Percentiles rank a stretch among this genome's conserved stretches.
These are phyloP conservation scores for Luffa aegyptiaca DNA, from an alignment of 306 rosid species.

Conservation along the genomic window DNA sequence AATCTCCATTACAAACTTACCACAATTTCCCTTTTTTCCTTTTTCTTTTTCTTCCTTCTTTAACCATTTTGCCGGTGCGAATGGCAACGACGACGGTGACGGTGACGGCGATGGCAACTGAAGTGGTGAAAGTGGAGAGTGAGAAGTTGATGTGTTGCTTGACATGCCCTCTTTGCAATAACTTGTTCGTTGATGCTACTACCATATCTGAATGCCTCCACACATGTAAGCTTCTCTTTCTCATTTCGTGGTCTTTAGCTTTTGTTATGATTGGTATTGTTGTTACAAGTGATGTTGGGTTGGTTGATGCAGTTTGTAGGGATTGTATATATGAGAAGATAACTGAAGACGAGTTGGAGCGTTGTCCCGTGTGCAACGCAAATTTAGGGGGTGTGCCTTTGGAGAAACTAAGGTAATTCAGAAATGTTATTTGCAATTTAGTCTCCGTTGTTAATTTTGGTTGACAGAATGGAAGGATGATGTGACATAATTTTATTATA, in stretches of 20 bases:
- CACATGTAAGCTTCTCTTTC: constrained; percentile 37
- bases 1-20: neutral
- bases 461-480: neutral
- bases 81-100: constrained; percentile 14
- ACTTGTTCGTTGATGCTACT: constrained; percentile 62
- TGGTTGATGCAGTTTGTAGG: constrained; percentile 65
- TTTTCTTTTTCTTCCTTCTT: neutral
- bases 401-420: constrained; percentile 69
- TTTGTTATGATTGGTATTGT: neutral
- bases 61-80: neutral
- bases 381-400: constrained; percentile 83
- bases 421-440: neutral
- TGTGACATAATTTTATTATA: neutral
- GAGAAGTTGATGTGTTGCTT: constrained; percentile 58
- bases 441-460: neutral
- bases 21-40: neutral
- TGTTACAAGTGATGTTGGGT: neutral
- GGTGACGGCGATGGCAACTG: constrained; percentile 20
- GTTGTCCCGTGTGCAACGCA: constrained; percentile 76
- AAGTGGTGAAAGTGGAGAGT: constrained; percentile 49
- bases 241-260: neutral
- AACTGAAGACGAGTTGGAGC: constrained; percentile 66
- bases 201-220: constrained; percentile 92
- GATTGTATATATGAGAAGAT: constrained; percentile 71
- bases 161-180: constrained; percentile 88